Base-by-base conservation (phyloP, 495 filamentous ascomycete genomes). In the Corynascus novoguineensis region DNA sequence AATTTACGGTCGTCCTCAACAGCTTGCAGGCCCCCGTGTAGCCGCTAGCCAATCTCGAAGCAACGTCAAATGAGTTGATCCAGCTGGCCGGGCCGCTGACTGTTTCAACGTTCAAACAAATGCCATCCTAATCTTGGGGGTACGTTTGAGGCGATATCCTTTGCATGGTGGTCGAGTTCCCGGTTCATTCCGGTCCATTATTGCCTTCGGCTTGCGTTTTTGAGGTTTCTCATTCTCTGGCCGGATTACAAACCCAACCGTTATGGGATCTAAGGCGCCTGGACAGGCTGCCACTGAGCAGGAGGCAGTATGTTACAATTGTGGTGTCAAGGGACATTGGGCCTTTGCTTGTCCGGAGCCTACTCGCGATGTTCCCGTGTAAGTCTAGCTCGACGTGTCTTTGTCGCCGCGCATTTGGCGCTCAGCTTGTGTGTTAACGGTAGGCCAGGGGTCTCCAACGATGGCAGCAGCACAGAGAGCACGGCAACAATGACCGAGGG, bases 341-440 rank as follows among this genome's bases (percentile, higher is more conserved):
- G 61, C 77, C 12, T 58, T 73, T 17, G 76, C 74, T 50, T 82
- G 79, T 60, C 78, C 78, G 8, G 73, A 81, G 63, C 69, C 73
- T 28, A 71, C 68, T 21, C 57, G 81, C 53, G 63, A 70, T 53
- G 70, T 75, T 31, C 81, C 83, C 63, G 81, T 73, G 85, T 88
- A 74, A 78, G 86, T 82, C 42, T 17, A 55, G 50, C 40, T 27
- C 3, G 24, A 7, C 15, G 14, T 29, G 14, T 4, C 25, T 4
- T 17, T 19, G 24, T 7, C 19, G 29, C 12, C 35, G 38, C 21
- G 17, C 7, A 22, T 32, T 29, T 34, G 14, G 19, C n/a, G n/a
- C n/a, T n/a, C n/a, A n/a, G n/a, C n/a, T 49, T 44, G 2, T 50
- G 55, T 52, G 61, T 62, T 71, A 56, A 71, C 49, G 56, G n/a